A percentile compares a stretch with the other conserved stretches of the same genome.
Conservation (phyloP, 129 eudicot species). For the Gnaphalium uliginosum region DNA sequence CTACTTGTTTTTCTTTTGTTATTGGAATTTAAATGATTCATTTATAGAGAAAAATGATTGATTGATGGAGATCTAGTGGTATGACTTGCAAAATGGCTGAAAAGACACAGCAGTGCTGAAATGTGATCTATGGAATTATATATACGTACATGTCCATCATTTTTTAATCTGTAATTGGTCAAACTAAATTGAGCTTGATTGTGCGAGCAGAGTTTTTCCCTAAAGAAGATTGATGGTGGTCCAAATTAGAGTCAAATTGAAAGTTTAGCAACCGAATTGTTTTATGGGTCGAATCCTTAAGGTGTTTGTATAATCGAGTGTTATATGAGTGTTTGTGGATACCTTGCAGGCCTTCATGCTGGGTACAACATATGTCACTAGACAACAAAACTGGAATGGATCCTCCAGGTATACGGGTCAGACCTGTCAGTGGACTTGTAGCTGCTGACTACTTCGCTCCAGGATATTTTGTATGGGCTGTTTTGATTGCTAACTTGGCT, state of each 20-base stretch:
- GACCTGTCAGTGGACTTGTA: slow-evolving; percentile 91
- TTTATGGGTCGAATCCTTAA: neutral
- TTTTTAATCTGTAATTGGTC: neutral
- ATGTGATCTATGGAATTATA: neutral
- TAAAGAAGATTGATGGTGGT: neutral
- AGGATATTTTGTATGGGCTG: slow-evolving; percentile 99
- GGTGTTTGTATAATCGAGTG: slow-evolving; percentile 2
- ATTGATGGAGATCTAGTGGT: slow-evolving; percentile 19
- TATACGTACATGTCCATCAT: neutral
- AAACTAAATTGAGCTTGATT: neutral
- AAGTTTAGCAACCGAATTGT: neutral
- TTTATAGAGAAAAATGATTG: neutral
- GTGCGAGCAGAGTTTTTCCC: neutral
- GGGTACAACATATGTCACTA: slow-evolving; percentile 94
- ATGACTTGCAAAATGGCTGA: neutral
- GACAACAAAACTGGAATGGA: slow-evolving; percentile 95
- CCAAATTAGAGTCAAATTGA: neutral
- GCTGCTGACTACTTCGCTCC: slow-evolving; percentile 99
- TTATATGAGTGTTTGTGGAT: slow-evolving; percentile 20
- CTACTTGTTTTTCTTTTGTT: neutral
- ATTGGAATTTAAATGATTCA: neutral
- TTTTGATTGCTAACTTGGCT: slow-evolving; percentile 87
- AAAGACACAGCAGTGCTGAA: neutral
- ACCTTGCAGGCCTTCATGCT: slow-evolving; percentile 79
- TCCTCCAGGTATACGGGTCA: slow-evolving; percentile 82